Evolutionary conservation across 768 basidiomycete genomes (phyloP), one percentile per base, ranked within the genome.

Genomic region (Psilocybe cyanescens): DNA sequence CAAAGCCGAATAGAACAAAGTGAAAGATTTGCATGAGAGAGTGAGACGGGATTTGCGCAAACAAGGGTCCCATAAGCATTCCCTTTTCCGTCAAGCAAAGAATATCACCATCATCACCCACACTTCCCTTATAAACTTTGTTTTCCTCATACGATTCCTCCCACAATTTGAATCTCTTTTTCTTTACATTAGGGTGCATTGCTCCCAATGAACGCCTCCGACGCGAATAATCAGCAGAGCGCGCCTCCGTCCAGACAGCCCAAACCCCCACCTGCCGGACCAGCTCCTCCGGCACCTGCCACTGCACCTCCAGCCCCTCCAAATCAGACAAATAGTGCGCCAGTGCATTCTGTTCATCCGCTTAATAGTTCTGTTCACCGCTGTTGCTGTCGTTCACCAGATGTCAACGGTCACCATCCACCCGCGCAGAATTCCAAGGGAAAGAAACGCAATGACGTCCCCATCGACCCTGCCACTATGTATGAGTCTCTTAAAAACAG

Each of bases 401-500:
- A 69, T 65, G 76, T 71, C 69, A 86, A 79, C 66, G 83, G 74
- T 37, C 79, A 74, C 70, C 74, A 75, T 70, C 74, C 66, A 50
- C 64, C 64, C 44, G 63, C 65, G 51, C 79, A 67, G 59, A 76
- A 67, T 63, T 70, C 70, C 48, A 88, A 89, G 77, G 79, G 82
- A 50, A 94, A 92, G 86, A 90, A 88, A 79, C 90, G 89, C 75
- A 82, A 79, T 66, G 90, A 89, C 63, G 72, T 80, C 6, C 88
- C 87, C 19, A 84, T 91, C 57, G 93, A 95, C 78, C 92, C 92
- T 57, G 89, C 87, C 2, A 83, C 86, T 45, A 91, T 95, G 90
- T 94, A 94, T 72, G 93, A 94, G 74, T 91, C 87, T 57, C 80
- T 95, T 69, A 94, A 90, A 84, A 94, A 81, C 73, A 83, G 92